These are phyloP conservation scores for Gremmenia infestans DNA, from an alignment of 2,329 filamentous ascomycete species.

Conservation along the genomic window DNA sequence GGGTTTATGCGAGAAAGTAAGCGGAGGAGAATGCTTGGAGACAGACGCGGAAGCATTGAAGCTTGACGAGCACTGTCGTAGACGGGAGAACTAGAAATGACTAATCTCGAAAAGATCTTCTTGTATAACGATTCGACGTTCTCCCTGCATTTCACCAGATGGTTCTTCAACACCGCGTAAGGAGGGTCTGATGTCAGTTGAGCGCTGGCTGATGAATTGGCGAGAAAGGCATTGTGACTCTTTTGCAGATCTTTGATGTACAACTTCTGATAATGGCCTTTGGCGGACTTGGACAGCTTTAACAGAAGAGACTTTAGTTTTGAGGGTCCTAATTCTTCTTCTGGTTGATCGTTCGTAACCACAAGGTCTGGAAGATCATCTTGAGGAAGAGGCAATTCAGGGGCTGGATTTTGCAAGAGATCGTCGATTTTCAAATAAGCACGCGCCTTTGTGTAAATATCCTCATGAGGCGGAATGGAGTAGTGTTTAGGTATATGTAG, in stretches of 20 bases:
- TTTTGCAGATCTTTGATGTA: slow-evolving; percentile 14
- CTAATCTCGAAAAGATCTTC: slow-evolving; percentile 5
- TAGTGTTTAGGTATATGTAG: slow-evolving; percentile 2
- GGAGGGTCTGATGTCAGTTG: not conserved
- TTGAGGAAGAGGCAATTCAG: slow-evolving; percentile 5
- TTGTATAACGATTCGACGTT: slow-evolving; percentile 4
- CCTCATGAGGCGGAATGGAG: slow-evolving; percentile 2
- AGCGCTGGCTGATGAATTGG: not conserved
- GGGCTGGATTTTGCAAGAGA: slow-evolving; percentile 8
- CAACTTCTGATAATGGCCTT: slow-evolving; percentile 7
- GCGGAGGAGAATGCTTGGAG: slow-evolving; percentile 11
- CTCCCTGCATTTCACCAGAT: slow-evolving; percentile 2
- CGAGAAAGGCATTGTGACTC: slow-evolving; percentile 11
- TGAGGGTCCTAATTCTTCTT: not conserved
- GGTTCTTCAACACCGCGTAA: not conserved
- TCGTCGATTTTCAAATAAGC: slow-evolving; percentile 6
- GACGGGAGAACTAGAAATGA: slow-evolving; percentile 18
- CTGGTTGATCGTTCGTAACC: not conserved
- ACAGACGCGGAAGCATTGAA: slow-evolving; percentile 15
- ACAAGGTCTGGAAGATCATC: slow-evolving; percentile 2
- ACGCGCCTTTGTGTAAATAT: not conserved
- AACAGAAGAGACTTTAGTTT: slow-evolving; percentile 9
- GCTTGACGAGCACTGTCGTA: slow-evolving; percentile 34
- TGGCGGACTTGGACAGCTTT: slow-evolving; percentile 6
- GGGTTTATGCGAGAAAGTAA: slow-evolving; percentile 5